phyloP scores from a whole-genome alignment of 345 rosid genomes.

The Heritiera fomes region DNA sequence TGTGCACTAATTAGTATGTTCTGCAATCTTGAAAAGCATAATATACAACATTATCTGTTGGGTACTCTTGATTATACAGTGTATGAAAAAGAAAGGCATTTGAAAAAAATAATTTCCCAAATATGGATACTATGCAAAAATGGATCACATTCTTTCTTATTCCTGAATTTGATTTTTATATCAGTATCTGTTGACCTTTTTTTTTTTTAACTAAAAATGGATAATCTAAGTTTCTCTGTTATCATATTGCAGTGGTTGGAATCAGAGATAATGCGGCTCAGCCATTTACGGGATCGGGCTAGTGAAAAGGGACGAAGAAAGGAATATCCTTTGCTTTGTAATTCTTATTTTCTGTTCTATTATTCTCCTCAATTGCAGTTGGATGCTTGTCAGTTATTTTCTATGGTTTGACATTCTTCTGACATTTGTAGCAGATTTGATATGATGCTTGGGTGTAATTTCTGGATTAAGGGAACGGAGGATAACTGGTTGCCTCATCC shows the following conservation, averaged over 20 bases:
- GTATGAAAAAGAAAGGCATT: neutral
- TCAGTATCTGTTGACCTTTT: neutral
- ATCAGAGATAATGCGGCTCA: slow-evolving; percentile 74
- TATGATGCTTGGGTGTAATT: neutral
- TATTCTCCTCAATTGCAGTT: neutral
- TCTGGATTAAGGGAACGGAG: neutral
- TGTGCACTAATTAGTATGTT: neutral
- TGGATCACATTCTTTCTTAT: neutral
- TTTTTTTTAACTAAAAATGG: neutral
- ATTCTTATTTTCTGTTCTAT: slow-evolving; percentile 9
- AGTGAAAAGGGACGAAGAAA: slow-evolving; percentile 93
- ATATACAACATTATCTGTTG: neutral
- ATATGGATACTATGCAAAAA: neutral
- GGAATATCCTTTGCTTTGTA: slow-evolving; percentile 79
- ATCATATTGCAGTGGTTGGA: slow-evolving; percentile 74
- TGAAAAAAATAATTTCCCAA: neutral
- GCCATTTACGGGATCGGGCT: slow-evolving; percentile 99
- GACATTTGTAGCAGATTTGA: neutral
- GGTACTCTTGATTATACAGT: neutral
- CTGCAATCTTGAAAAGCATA: slow-evolving; percentile 1
- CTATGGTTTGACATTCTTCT: neutral
- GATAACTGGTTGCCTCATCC: neutral
- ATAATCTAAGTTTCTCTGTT: slow-evolving; percentile 13
- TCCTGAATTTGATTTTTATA: neutral
- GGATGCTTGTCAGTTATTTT: neutral